Percentiles rank a stretch among this genome's conserved stretches.
Evolutionary conservation across 345 rosid species (phyloP).

Genomic region (Raphanus raphanistrum): DNA sequence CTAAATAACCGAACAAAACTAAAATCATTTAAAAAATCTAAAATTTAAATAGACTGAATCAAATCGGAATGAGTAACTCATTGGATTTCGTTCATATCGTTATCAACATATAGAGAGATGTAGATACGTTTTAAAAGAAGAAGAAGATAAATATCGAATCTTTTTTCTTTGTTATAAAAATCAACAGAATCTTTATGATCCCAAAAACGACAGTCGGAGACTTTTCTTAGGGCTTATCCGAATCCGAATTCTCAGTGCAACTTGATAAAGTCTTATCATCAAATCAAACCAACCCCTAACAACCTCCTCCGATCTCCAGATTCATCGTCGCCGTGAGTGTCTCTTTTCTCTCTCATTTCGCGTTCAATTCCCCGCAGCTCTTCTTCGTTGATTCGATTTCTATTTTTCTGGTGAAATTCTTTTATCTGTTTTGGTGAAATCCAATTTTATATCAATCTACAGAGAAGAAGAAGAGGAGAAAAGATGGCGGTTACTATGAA

Average conservation of each 20-base stretch:
- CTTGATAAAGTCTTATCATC: not conserved
- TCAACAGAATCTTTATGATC: conserved; percentile 16
- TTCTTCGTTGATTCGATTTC: not conserved
- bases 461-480: conserved; percentile 11
- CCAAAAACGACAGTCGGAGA: conserved; percentile 3
- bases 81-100: not conserved
- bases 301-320: conserved; percentile 11
- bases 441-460: not conserved
- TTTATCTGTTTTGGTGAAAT: not conserved
- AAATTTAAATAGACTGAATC: too few species aligned
- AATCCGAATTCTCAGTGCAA: conserved; percentile 22
- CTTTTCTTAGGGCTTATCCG: conserved; percentile 18
- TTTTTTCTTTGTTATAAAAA: not conserved
- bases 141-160: conserved; percentile 17
- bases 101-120: not conserved
- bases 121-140: not conserved
- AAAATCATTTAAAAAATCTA: too few species aligned
- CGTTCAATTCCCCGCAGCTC: not conserved
- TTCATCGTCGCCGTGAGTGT: conserved; percentile 4
- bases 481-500: conserved; percentile 63
- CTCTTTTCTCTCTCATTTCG: not conserved
- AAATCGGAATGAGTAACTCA: too few species aligned
- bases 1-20: too few species aligned
- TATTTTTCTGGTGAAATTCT: not conserved
- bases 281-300: not conserved